A percentile compares a stretch with the other conserved stretches of the same genome.
phyloP scores from a whole-genome alignment of 2,329 filamentous ascomycete species.

The Xylaria digitata region DNA sequence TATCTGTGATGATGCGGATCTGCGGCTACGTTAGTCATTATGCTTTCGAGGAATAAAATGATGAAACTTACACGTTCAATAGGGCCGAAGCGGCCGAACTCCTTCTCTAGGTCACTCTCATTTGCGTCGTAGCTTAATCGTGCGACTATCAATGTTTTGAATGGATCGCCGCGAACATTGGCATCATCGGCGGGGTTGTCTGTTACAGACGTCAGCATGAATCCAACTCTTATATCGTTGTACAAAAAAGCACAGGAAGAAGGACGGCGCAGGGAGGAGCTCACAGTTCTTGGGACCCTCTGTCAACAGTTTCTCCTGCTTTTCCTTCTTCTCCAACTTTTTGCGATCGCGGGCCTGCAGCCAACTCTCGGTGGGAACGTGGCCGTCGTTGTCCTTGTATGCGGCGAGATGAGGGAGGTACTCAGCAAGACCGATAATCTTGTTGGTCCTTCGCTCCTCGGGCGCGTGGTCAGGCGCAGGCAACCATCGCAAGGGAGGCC shows the following conservation, averaged over 20 bases:
- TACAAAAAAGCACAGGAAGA: not conserved
- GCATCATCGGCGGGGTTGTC: slow-evolving; percentile 86
- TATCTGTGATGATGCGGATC: slow-evolving; percentile 90
- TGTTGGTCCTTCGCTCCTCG: slow-evolving; percentile 80
- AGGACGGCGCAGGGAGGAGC: slow-evolving; percentile 40
- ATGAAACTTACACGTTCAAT: slow-evolving; percentile 81
- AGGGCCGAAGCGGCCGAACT: slow-evolving; percentile 92
- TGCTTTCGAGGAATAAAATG: too few species aligned
- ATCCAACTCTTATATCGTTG: not conserved
- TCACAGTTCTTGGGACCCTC: slow-evolving; percentile 74
- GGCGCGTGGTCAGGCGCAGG: slow-evolving; percentile 84
- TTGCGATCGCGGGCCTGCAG: slow-evolving; percentile 86
- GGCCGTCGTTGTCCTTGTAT: slow-evolving; percentile 82
- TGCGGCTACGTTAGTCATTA: slow-evolving; percentile 52
- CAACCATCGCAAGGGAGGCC: slow-evolving; percentile 90
- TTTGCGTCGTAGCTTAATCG: slow-evolving; percentile 90
- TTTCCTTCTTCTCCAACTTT: slow-evolving; percentile 81
- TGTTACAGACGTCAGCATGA: slow-evolving; percentile 50
- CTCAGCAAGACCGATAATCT: slow-evolving; percentile 77
- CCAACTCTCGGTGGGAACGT: slow-evolving; percentile 90
- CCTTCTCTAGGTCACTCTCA: slow-evolving; percentile 88
- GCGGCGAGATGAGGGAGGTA: slow-evolving; percentile 79
- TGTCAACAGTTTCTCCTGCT: slow-evolving; percentile 70
- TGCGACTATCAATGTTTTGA: slow-evolving; percentile 93
- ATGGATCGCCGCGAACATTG: slow-evolving; percentile 91